These are phyloP conservation scores for Ambrosia artemisiifolia DNA, from an alignment of 129 eudicot species.

Conservation along the genomic window DNA sequence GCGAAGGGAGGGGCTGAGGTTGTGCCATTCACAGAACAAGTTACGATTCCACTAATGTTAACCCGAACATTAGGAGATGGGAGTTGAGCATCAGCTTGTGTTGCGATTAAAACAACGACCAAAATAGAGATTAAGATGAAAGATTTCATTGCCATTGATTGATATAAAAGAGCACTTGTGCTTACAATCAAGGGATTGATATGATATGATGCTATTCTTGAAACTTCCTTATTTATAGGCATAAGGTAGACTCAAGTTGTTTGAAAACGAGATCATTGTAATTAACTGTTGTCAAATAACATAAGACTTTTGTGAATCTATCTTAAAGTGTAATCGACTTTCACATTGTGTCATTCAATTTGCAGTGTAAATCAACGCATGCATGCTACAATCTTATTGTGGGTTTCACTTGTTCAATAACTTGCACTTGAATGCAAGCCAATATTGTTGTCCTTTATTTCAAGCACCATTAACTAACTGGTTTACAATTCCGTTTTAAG, in stretches of 20 bases:
- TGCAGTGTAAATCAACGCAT: not conserved
- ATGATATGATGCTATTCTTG: not conserved
- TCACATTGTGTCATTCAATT: not conserved
- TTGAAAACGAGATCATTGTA: not conserved
- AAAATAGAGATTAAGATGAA: slow-evolving; percentile 8
- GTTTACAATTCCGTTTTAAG: too few species aligned
- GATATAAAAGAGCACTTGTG: not conserved
- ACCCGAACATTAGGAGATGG: not conserved
- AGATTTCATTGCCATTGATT: slow-evolving; percentile 15
- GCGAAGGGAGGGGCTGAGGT: slow-evolving; percentile 9
- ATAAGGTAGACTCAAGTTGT: not conserved
- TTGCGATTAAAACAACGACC: not conserved
- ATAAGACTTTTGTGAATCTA: not conserved
- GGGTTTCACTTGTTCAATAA: not conserved
- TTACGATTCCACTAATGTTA: slow-evolving; percentile 3
- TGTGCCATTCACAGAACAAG: slow-evolving; percentile 13
- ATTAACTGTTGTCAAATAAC: not conserved
- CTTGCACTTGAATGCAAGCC: too few species aligned
- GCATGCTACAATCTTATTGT: not conserved
- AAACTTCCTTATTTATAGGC: slow-evolving; percentile 16
- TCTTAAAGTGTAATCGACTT: too few species aligned
- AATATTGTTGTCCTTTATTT: too few species aligned
- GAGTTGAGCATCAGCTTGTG: slow-evolving; percentile 15
- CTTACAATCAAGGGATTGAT: slow-evolving; percentile 9
- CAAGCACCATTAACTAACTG: too few species aligned